Conservation (phyloP, 164 flowering plant species). For the Vitis rotundifolia region DNA sequence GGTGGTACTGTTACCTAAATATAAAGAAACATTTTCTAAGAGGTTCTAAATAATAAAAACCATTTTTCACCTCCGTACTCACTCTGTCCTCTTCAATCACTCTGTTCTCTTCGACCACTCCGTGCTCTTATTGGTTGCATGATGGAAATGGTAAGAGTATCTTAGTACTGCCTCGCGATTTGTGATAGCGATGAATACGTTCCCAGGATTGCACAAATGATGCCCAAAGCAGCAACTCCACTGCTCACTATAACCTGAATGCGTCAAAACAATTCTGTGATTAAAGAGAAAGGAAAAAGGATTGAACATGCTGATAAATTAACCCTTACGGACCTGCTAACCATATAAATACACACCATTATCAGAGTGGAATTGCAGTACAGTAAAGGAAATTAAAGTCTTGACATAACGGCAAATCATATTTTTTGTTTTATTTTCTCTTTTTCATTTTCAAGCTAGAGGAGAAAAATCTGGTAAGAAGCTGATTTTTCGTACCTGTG, state of each 20-base stretch:
- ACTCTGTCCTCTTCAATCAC: no score
- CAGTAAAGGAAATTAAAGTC: not conserved
- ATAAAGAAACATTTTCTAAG: no score
- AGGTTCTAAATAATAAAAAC: no score
- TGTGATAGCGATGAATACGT: constrained; percentile 56
- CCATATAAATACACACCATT: not conserved
- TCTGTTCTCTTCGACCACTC: no score
- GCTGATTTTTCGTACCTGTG: constrained; percentile 44
- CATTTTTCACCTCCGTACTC: no score
- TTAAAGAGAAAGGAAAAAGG: not conserved
- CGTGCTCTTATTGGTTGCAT: no score
- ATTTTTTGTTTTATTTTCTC: not conserved
- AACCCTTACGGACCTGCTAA: no score
- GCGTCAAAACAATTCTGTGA: not conserved
- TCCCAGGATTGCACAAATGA: constrained; percentile 49
- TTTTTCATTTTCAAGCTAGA: not conserved
- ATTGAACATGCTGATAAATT: not conserved
- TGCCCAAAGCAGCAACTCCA: constrained; percentile 40
- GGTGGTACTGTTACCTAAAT: no score
- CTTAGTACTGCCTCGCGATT: constrained; percentile 39
- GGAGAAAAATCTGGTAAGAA: not conserved
- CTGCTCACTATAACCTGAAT: constrained; percentile 45
- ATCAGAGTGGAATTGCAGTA: not conserved
- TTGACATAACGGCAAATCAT: not conserved
- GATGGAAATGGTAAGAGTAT: not conserved